phyloP scores from a whole-genome alignment of 1,284 basidiomycete species.

The Psilocybe mexicana region DNA sequence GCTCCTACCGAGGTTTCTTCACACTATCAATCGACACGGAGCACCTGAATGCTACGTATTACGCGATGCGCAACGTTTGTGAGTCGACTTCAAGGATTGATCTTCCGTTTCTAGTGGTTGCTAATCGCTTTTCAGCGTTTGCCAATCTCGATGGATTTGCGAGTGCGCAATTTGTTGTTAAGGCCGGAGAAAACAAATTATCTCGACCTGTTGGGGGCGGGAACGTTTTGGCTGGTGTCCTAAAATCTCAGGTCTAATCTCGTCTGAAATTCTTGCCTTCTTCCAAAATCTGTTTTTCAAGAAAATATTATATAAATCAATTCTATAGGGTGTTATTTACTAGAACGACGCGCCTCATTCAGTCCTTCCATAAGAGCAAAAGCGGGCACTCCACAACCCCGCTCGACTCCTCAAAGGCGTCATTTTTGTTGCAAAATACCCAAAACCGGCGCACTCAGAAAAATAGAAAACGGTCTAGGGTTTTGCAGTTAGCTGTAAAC shows the following conservation, averaged over 20 bases:
- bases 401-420: no score
- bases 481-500: no score
- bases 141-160: conserved; percentile 53
- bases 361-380: no score
- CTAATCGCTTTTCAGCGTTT: conserved; percentile 17
- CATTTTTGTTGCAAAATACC: no score
- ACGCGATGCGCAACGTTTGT: conserved; percentile 58
- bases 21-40: conserved; percentile 49
- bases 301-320: no score
- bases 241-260: conserved; percentile 21
- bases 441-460: no score
- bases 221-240: conserved; percentile 40
- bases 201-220: conserved; percentile 58
- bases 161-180: conserved; percentile 47
- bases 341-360: no score
- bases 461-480: no score
- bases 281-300: no score
- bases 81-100: conserved; percentile 20
- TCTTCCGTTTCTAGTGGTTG: neutral
- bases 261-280: no score
- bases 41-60: conserved; percentile 56
- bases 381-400: no score
- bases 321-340: no score
- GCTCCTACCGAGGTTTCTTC: conserved; percentile 64
- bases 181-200: conserved; percentile 50